Base-by-base conservation (phyloP, 2,329 filamentous ascomycete genomes). In the Fusarium sp. region DNA sequence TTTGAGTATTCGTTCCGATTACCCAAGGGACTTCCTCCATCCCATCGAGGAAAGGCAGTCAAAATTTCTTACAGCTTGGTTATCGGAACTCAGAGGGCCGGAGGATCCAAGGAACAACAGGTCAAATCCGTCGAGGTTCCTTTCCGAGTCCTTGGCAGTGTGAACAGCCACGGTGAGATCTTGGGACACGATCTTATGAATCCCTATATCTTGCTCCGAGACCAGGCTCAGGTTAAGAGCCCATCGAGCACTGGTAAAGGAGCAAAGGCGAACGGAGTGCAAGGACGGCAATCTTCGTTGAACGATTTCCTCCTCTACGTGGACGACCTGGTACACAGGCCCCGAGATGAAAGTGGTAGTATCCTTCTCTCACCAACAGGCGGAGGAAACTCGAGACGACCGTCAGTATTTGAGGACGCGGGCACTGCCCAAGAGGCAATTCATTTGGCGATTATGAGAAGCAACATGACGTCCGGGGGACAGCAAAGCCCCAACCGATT, bases 161-260 rank as follows among this genome's bases (percentile, higher is more conserved):
- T 99, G 41, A 97, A 97, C 84, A 91, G 91, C 69, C 90, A 95
- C 76, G 96, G 96, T 73, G 94, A 97, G 78, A 93, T 97, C 37
- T 88, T 98, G 16, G 95, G 95, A 1, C 96, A 99, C 82, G 96
- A 99, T 82, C 86, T 99, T 16, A 97, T 98, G 93, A 93, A 92
- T 43, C 97, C 97, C 0, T 98, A 98, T 80, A 94, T 98, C 33
- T 87, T 98, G 63, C 88, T 98, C 52, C 92, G 92, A 65, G 96
- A 98, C 78, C 90, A 94, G 81, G 96, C 97, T 4, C 88, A 89
- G 64, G 90, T 93, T 33, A 88, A 88, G 74, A 86, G 85, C 29
- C 69, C 78, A 4, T 71, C 77, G 14, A 80, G 75, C 60, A 79
- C 76, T 50, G 72, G 67, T n/a, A 80, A 77, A 62, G 43, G 66